Conservation (phyloP, 2,329 filamentous ascomycete genomes). For the Geosmithia putterillii region DNA sequence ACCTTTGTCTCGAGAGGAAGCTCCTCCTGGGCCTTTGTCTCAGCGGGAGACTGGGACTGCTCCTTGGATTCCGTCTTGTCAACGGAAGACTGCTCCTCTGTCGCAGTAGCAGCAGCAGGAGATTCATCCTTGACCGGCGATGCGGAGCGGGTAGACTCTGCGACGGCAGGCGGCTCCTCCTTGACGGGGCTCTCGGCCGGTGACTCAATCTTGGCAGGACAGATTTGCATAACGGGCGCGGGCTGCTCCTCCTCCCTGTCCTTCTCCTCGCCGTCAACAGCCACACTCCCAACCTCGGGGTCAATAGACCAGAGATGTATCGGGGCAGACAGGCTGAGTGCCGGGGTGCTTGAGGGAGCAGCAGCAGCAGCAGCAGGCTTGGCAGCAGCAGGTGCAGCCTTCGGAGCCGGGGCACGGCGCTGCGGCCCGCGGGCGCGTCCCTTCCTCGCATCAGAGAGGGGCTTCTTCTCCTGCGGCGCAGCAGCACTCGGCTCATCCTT, state of each 20-base stretch:
- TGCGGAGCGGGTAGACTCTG: background rate
- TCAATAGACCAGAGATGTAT: slow-evolving; percentile 40
- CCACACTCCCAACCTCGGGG: slow-evolving; percentile 31
- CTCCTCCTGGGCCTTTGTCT: background rate
- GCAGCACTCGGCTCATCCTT: too few relatives aligned
- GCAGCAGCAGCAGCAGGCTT: slow-evolving; percentile 15
- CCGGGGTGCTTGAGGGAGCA: slow-evolving; percentile 13
- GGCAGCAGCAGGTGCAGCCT: slow-evolving; percentile 22
- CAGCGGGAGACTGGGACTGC: too few relatives aligned
- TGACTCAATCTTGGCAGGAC: background rate
- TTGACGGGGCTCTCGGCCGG: background rate
- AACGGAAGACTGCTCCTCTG: slow-evolving; percentile 1
- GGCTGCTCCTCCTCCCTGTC: background rate
- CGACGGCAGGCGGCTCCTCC: background rate
- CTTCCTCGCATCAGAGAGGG: slow-evolving; percentile 83
- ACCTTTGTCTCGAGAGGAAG: background rate
- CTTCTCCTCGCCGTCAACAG: slow-evolving; percentile 9
- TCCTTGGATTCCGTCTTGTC: background rate
- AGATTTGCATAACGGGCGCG: background rate
- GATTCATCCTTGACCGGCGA: background rate
- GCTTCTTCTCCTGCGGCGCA: slow-evolving; percentile 43
- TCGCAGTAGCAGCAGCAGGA: too few relatives aligned
- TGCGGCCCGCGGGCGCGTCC: slow-evolving; percentile 80
- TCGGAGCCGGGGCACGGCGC: slow-evolving; percentile 50
- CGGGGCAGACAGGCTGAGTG: slow-evolving; percentile 32